A percentile compares a stretch with the other conserved stretches of the same genome.
Evolutionary conservation across 108 stramenopile genomes (phyloP).

Genomic region (Nitzschia palea): DNA sequence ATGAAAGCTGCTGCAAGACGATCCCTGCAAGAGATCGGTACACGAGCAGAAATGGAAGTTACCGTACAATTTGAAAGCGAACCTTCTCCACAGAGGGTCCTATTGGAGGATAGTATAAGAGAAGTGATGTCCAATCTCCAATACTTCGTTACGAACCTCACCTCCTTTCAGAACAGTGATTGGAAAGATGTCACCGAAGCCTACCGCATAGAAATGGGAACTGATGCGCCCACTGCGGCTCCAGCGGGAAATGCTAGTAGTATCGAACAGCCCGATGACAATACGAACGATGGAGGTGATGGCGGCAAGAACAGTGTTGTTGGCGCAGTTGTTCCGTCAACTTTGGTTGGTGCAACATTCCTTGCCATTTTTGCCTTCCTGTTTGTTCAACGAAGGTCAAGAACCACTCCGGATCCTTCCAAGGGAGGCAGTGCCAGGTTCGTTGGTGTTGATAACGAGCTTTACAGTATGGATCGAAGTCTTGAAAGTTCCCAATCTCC

Average conservation of each 20-base stretch:
- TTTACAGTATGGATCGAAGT: conserved; percentile 36
- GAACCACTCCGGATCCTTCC: background rate
- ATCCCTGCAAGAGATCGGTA: conserved; percentile 28
- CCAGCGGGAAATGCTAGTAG: background rate
- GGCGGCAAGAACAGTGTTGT: background rate
- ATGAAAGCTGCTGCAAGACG: conserved; percentile 9
- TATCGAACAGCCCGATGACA: background rate
- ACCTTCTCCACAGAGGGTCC: conserved; percentile 40
- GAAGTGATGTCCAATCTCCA: conserved; percentile 29
- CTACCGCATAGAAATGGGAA: conserved; percentile 27
- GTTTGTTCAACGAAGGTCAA: conserved; percentile 19
- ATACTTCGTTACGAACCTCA: conserved; percentile 40
- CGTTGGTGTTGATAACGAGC: conserved; percentile 23
- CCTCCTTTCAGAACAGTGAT: conserved; percentile 26
- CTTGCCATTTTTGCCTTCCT: conserved; percentile 28
- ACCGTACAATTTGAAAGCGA: conserved; percentile 42
- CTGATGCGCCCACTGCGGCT: conserved; percentile 4
- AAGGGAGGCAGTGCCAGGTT: conserved; percentile 6
- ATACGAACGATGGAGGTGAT: background rate
- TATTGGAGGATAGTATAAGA: conserved; percentile 11
- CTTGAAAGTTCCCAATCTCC: conserved; percentile 19
- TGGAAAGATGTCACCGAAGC: conserved; percentile 38
- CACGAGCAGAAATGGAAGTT: conserved; percentile 34
- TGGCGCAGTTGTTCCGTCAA: conserved; percentile 12
- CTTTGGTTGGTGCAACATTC: conserved; percentile 27